phyloP scores from a whole-genome alignment of 2,329 filamentous ascomycete species.

The Acephala macrosclerotiorum region DNA sequence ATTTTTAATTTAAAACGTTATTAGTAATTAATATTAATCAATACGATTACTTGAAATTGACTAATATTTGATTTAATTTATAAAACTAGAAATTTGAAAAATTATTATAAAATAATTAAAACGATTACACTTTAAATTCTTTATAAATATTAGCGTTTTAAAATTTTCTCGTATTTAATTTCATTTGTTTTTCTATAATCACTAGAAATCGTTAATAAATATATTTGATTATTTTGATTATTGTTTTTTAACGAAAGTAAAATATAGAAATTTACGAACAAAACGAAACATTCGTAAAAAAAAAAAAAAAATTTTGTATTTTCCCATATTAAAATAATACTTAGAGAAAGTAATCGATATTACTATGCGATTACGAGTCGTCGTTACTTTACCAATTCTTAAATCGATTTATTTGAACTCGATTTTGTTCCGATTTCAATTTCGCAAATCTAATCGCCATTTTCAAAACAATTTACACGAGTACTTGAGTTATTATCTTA shows the following conservation, averaged over 20 bases:
- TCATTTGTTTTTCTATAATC: no score
- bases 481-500: constrained; percentile 22
- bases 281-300: constrained; percentile 25
- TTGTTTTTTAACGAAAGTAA: constrained; percentile 23
- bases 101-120: no score
- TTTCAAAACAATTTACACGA: constrained; percentile 19
- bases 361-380: constrained; percentile 25
- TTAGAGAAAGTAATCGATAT: constrained; percentile 22
- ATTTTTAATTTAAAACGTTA: no score
- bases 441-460: constrained; percentile 24
- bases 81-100: no score
- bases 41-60: no score
- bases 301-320: no score
- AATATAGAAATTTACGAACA: constrained; percentile 28
- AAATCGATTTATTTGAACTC: constrained; percentile 25
- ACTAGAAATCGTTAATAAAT: constrained; percentile 14
- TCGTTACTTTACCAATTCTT: constrained; percentile 16
- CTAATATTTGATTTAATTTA: no score
- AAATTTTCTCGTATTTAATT: no score
- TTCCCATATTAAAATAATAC: constrained; percentile 25
- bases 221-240: constrained; percentile 20
- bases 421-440: constrained; percentile 22
- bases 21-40: no score
- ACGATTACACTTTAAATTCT: no score
- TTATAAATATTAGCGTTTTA: no score